Conservation (phyloP, 805 yeast species). For the Gaillardinia entomophila region DNA sequence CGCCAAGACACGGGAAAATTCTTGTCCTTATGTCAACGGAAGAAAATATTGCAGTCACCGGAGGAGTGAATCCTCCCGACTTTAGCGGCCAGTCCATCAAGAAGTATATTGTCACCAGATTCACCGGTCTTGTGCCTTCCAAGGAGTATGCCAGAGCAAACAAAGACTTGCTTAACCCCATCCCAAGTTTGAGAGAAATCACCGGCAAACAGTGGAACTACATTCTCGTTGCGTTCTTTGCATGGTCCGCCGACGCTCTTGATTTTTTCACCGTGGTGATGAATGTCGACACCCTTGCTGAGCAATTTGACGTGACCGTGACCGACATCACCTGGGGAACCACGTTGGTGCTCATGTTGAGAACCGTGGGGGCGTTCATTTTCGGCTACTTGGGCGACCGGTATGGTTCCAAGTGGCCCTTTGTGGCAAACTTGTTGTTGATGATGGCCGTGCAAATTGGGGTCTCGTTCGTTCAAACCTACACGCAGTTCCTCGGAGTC, state of each 20-base stretch:
- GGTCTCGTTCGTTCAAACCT: slow-evolving; percentile 4
- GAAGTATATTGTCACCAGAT: slow-evolving; percentile 5
- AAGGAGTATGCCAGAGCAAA: slow-evolving; percentile 8
- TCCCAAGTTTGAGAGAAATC: slow-evolving; percentile 7
- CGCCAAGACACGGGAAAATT: too few species aligned
- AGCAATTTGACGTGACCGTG: slow-evolving; percentile 2
- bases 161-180: slow-evolving; percentile 16
- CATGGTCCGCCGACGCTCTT: slow-evolving; percentile 8
- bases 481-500: slow-evolving; percentile 5
- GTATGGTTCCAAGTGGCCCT: slow-evolving; percentile 7
- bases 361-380: slow-evolving; percentile 6
- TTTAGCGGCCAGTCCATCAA: slow-evolving; percentile 2
- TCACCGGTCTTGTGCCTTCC: slow-evolving; percentile 9
- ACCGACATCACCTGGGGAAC: slow-evolving; percentile 9
- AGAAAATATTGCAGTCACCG: too few species aligned
- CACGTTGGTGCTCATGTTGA: slow-evolving; percentile 8
- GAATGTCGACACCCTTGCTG: slow-evolving; percentile 2
- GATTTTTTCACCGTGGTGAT: slow-evolving; percentile 7
- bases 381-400: slow-evolving; percentile 7
- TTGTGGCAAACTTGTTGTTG: slow-evolving; percentile 5
- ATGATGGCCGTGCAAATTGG: slow-evolving; percentile 5
- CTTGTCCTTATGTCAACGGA: too few species aligned
- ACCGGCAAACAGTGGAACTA: slow-evolving; percentile 5
- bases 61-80: slow-evolving; percentile 8
- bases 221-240: slow-evolving; percentile 5